Conservation (phyloP, 2,329 filamentous ascomycete genomes). For the Aspergillus sp. region DNA sequence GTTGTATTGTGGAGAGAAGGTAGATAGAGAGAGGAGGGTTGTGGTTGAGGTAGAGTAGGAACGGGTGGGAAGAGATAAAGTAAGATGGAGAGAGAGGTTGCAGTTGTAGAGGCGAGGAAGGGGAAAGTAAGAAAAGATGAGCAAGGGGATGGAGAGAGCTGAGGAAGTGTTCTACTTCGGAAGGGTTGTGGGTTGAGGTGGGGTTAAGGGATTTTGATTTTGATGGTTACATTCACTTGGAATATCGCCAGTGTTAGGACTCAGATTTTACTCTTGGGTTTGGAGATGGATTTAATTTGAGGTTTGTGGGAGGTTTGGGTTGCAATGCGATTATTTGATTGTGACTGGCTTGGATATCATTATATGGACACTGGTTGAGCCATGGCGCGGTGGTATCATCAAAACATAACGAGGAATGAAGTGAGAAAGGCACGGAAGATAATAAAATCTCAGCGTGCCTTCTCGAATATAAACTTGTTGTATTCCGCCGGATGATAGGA, state of each 20-base stretch:
- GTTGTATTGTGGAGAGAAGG: too few relatives aligned
- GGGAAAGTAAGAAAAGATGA: background rate
- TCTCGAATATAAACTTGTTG: constrained; percentile 26
- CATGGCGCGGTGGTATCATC: background rate
- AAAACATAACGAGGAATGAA: background rate
- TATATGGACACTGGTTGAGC: background rate
- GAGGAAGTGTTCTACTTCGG: background rate
- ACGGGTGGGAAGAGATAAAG: background rate
- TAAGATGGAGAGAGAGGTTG: background rate
- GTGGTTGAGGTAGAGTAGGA: background rate
- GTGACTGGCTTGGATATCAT: background rate
- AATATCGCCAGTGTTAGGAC: background rate
- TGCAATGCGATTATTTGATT: too few relatives aligned
- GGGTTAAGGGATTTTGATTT: background rate
- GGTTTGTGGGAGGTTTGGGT: too few relatives aligned
- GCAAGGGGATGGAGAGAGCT: background rate
- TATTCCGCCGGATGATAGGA: constrained; percentile 22
- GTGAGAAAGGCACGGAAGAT: background rate
- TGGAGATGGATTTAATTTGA: too few relatives aligned
- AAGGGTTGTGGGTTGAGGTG: background rate
- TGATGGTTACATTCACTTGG: background rate
- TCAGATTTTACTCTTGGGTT: background rate
- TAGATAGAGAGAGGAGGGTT: background rate
- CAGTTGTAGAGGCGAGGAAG: background rate
- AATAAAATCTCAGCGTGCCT: background rate